These are phyloP conservation scores for Annulohypoxylon nitens DNA, from an alignment of 495 filamentous ascomycete species.

Conservation along the genomic window DNA sequence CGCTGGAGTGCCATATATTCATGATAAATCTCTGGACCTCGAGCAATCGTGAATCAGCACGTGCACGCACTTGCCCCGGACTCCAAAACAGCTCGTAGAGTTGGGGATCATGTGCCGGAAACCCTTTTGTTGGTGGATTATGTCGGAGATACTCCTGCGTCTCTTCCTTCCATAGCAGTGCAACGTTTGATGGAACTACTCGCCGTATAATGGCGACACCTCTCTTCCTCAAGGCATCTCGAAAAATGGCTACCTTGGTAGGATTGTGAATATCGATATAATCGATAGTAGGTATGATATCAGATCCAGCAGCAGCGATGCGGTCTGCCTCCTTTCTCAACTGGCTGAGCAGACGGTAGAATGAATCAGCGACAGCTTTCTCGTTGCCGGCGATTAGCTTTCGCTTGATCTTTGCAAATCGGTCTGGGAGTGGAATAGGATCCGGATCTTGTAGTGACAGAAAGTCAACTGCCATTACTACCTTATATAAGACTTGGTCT, in stretches of 20 bases:
- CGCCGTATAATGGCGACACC: slow-evolving; percentile 73
- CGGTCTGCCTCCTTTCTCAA: slow-evolving; percentile 67
- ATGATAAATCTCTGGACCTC: slow-evolving; percentile 80
- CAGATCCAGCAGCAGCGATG: slow-evolving; percentile 55
- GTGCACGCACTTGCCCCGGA: slow-evolving; percentile 77
- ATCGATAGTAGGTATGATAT: slow-evolving; percentile 71
- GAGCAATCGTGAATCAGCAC: slow-evolving; percentile 79
- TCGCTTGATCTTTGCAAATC: slow-evolving; percentile 79
- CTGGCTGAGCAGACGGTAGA: slow-evolving; percentile 72
- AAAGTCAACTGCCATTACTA: slow-evolving; percentile 43
- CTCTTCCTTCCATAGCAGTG: slow-evolving; percentile 65
- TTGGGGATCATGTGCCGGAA: slow-evolving; percentile 64
- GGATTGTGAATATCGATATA: slow-evolving; percentile 68
- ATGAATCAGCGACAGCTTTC: slow-evolving; percentile 69
- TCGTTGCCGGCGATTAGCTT: slow-evolving; percentile 73
- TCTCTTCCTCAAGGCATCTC: slow-evolving; percentile 65
- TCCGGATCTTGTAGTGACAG: slow-evolving; percentile 42
- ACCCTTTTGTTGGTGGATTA: slow-evolving; percentile 61
- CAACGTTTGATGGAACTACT: slow-evolving; percentile 68
- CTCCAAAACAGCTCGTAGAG: slow-evolving; percentile 91
- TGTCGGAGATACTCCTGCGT: slow-evolving; percentile 68
- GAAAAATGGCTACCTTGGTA: slow-evolving; percentile 57
- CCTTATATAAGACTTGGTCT: not conserved
- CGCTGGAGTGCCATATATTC: slow-evolving; percentile 78
- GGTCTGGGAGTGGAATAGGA: slow-evolving; percentile 70